These are phyloP conservation scores for Lithospermum erythrorhizon DNA, from an alignment of 257 asterid genomes.

Conservation along the genomic window DNA sequence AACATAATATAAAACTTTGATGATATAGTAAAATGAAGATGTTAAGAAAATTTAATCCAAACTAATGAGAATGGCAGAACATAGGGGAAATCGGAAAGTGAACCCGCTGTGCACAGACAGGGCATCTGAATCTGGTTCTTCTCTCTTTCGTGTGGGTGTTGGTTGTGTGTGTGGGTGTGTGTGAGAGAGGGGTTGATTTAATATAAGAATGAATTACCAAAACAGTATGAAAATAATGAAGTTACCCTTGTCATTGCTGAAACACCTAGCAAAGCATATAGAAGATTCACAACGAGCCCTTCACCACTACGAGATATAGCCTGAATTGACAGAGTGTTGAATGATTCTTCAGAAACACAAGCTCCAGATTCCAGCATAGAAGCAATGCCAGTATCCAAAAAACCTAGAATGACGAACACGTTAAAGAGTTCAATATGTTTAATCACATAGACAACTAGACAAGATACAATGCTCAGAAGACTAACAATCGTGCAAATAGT, in stretches of 20 bases:
- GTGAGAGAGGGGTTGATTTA: background rate
- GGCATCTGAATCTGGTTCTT: no score
- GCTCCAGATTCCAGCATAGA: slow-evolving; percentile 46
- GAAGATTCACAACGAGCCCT: slow-evolving; percentile 67
- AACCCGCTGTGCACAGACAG: no score
- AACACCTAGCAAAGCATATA: slow-evolving; percentile 85
- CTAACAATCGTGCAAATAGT: no score
- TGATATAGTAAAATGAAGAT: no score
- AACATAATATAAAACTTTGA: no score
- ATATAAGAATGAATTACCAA: background rate
- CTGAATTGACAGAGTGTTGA: slow-evolving; percentile 54
- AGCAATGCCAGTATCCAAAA: slow-evolving; percentile 62
- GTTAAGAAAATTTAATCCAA: no score
- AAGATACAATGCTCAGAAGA: slow-evolving; percentile 1
- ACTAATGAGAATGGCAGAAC: no score
- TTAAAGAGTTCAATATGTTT: background rate
- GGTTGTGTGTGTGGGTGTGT: no score
- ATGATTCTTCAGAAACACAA: slow-evolving; percentile 39
- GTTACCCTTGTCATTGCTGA: slow-evolving; percentile 93
- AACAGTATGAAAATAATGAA: slow-evolving; percentile 20
- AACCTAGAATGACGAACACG: slow-evolving; percentile 33
- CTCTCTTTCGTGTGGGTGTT: no score
- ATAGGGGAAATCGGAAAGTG: no score
- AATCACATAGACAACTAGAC: slow-evolving; percentile 6
- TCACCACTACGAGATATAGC: slow-evolving; percentile 67